Percentiles rank a stretch among this genome's conserved stretches.
Evolutionary conservation across 129 eudicot species (phyloP).

Genomic region (Logfia minima): DNA sequence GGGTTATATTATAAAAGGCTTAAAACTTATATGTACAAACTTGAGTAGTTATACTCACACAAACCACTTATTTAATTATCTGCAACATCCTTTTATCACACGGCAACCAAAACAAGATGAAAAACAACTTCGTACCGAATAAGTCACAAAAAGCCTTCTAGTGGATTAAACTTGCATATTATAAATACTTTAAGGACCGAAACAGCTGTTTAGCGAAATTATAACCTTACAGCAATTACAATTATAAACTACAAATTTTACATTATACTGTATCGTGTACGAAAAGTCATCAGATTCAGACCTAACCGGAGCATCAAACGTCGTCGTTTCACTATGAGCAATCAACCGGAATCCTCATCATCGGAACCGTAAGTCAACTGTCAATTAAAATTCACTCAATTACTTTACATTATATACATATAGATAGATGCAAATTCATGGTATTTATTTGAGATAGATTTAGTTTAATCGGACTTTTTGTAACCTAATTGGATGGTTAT

Average conservation of each 20-base stretch:
- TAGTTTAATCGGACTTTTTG: not conserved
- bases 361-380: slow-evolving; percentile 44
- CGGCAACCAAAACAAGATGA: too few species aligned
- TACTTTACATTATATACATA: not conserved
- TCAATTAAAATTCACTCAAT: not conserved
- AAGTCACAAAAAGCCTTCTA: not conserved
- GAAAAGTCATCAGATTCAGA: not conserved
- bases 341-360: slow-evolving; percentile 54
- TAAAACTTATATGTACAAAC: too few species aligned
- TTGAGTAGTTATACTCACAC: too few species aligned
- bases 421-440: not conserved
- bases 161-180: not conserved
- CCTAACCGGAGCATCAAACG: not conserved
- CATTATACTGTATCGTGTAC: not conserved
- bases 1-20: too few species aligned
- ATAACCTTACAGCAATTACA: not conserved
- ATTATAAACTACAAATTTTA: too few species aligned
- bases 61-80: too few species aligned
- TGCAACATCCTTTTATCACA: too few species aligned
- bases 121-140: not conserved
- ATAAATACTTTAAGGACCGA: not conserved
- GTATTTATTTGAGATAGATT: not conserved
- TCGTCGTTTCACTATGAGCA: slow-evolving; percentile 35
- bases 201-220: not conserved
- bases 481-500: not conserved